Conservation (phyloP, 164 flowering plant species). For the Dillenia turbinata region DNA sequence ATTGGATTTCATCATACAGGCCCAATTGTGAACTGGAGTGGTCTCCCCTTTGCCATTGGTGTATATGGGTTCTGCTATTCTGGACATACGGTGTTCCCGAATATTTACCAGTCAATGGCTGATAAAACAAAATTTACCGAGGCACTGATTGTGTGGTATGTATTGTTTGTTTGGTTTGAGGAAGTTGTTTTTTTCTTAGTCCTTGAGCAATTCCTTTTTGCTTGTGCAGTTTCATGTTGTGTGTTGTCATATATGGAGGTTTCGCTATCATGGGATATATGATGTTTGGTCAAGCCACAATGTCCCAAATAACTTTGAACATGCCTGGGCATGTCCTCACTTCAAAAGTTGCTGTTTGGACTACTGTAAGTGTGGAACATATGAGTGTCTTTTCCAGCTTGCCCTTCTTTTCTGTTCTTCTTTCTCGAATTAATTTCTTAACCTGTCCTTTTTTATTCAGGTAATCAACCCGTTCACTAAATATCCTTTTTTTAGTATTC, state of each 20-base stretch:
- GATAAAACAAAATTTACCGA: constrained; percentile 58
- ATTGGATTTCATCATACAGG: constrained; percentile 69
- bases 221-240: constrained; percentile 59
- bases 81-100: constrained; percentile 87
- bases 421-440: constrained; percentile 2
- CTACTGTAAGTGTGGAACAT: constrained; percentile 59
- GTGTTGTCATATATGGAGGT: constrained; percentile 62
- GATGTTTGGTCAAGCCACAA: constrained; percentile 76
- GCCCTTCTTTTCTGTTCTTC: background rate
- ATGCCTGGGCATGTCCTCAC: constrained; percentile 53
- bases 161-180: background rate
- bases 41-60: constrained; percentile 81
- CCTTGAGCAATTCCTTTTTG: background rate
- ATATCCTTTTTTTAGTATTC: constrained; percentile 58
- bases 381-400: background rate
- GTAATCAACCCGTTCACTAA: constrained; percentile 89
- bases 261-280: constrained; percentile 76
- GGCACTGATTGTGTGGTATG: constrained; percentile 64
- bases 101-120: constrained; percentile 93
- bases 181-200: too few relatives aligned
- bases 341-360: constrained; percentile 84
- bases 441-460: constrained; percentile 32
- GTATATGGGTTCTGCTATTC: constrained; percentile 87
- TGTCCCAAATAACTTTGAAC: constrained; percentile 85
- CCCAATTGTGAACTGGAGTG: constrained; percentile 54